phyloP scores from a whole-genome alignment of 2,329 filamentous ascomycete genomes.

The Aspergillus fumigatiaffinis region DNA sequence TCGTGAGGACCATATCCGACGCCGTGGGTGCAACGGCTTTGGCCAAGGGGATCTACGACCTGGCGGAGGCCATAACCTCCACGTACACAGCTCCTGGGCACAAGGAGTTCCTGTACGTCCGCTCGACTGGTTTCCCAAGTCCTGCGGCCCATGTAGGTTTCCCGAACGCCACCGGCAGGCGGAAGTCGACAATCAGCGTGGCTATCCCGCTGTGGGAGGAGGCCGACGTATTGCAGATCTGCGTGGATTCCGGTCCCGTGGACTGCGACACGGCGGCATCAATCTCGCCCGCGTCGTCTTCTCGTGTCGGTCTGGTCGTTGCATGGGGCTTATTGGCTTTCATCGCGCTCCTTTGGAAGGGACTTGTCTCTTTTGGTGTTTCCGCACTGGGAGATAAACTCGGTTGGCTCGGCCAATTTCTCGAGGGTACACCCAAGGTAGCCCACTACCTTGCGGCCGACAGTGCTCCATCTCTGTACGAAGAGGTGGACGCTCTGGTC shows the following conservation, averaged over 20 bases:
- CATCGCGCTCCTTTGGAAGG: conserved; percentile 5
- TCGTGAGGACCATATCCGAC: conserved; percentile 13
- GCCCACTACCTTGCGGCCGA: conserved; percentile 9
- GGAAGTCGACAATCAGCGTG: conserved; percentile 3
- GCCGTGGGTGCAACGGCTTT: conserved; percentile 11
- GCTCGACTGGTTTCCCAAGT: background rate
- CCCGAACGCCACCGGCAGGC: background rate
- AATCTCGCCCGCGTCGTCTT: conserved; percentile 3
- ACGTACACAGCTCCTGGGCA: conserved; percentile 3
- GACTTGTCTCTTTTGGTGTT: conserved; percentile 9
- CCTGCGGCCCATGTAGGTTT: conserved; percentile 1
- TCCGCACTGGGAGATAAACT: conserved; percentile 10
- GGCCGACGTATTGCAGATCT: conserved; percentile 1
- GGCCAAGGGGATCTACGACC: conserved; percentile 13
- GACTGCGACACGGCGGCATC: conserved; percentile 3
- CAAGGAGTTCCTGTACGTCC: conserved; percentile 5
- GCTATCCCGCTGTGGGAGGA: conserved; percentile 11
- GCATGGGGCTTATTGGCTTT: conserved; percentile 5
- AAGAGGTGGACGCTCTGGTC: conserved; percentile 8
- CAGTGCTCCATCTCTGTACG: conserved; percentile 4
- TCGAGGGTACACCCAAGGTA: conserved; percentile 10
- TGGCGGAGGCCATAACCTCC: conserved; percentile 7
- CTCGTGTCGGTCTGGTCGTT: background rate
- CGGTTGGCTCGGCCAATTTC: background rate
- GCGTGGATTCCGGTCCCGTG: background rate